Evolutionary conservation across 2,329 filamentous ascomycete genomes (phyloP).

Genomic region (Colletotrichum falcatum): DNA sequence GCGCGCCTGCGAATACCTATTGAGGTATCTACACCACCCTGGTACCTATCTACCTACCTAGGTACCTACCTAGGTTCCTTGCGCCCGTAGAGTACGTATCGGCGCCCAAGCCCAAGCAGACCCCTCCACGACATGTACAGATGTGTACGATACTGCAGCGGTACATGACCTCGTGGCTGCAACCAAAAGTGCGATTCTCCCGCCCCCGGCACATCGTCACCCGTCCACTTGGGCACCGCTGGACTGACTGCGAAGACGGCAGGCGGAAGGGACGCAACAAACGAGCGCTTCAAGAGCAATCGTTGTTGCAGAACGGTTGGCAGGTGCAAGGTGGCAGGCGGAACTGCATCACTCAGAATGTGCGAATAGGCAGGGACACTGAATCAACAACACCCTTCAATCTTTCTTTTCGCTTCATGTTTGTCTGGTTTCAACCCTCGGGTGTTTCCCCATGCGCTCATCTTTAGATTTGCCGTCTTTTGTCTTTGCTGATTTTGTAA

Average conservation of each 20-base stretch:
- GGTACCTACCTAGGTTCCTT: too few species aligned
- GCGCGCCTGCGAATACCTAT: neutral
- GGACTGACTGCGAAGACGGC: neutral
- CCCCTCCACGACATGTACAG: constrained; percentile 19
- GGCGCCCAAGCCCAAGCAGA: neutral
- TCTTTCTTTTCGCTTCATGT: constrained; percentile 16
- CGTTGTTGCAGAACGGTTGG: neutral
- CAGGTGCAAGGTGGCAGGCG: neutral
- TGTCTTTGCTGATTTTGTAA: constrained; percentile 21
- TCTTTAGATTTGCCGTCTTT: constrained; percentile 23
- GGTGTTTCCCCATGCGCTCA: constrained; percentile 20
- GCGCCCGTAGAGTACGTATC: neutral
- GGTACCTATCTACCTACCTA: too few species aligned
- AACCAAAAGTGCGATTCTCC: constrained; percentile 18
- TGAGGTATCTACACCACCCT: too few species aligned
- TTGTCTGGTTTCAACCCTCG: constrained; percentile 28
- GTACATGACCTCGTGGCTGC: constrained; percentile 40
- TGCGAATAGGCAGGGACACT: neutral
- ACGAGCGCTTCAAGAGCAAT: neutral
- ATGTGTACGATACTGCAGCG: constrained; percentile 27
- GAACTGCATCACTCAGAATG: neutral
- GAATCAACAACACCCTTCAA: too few species aligned
- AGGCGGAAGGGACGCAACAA: neutral
- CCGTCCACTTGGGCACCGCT: constrained; percentile 15
- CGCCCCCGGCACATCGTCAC: constrained; percentile 26